Evolutionary conservation across 176 grass and related monocot species (phyloP).

Genomic region (Cenchrus purpureus): DNA sequence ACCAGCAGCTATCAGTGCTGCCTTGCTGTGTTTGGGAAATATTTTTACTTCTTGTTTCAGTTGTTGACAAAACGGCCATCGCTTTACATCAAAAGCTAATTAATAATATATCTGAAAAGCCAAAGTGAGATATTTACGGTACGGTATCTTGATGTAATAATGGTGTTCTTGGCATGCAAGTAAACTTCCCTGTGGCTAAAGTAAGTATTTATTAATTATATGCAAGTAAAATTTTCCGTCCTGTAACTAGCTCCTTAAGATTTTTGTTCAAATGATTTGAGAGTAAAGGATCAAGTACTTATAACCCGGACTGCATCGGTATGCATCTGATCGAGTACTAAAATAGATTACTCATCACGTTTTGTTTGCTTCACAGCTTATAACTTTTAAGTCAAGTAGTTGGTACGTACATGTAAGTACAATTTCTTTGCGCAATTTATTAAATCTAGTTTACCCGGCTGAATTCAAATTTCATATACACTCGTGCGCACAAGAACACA

Average conservation of each 20-base stretch:
- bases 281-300: too few relatives aligned
- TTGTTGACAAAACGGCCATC: neutral
- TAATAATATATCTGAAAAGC: neutral
- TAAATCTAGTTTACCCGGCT: too few relatives aligned
- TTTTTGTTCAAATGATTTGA: neutral
- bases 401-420: too few relatives aligned
- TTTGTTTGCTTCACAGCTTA: too few relatives aligned
- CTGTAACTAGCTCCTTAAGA: neutral
- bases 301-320: too few relatives aligned
- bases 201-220: neutral
- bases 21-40: neutral
- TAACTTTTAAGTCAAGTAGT: too few relatives aligned
- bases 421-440: too few relatives aligned
- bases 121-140: neutral
- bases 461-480: too few relatives aligned
- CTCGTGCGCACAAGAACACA: too few relatives aligned
- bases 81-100: neutral
- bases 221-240: neutral
- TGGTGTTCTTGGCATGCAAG: neutral
- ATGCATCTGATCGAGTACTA: too few relatives aligned
- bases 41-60: neutral
- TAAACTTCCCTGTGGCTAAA: neutral
- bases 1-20: neutral
- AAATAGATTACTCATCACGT: too few relatives aligned
- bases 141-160: neutral